These are phyloP conservation scores for Malassezia vespertilionis DNA, from an alignment of 1,284 basidiomycete genomes.

Conservation along the genomic window DNA sequence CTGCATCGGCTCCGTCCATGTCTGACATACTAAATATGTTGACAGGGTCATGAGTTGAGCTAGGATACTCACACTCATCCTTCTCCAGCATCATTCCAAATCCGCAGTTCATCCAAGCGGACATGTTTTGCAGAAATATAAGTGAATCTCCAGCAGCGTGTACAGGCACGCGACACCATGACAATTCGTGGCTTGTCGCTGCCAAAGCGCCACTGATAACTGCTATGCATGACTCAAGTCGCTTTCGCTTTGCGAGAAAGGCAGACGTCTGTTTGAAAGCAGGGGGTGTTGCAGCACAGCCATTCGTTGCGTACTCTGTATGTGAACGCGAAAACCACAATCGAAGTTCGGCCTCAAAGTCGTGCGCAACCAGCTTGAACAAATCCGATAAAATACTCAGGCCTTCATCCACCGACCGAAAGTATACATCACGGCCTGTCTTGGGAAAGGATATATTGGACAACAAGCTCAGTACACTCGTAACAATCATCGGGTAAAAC, in stretches of 20 bases:
- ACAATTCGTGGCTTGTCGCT: conserved; percentile 27
- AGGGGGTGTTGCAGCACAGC: not conserved
- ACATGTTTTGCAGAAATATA: conserved; percentile 17
- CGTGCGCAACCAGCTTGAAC: conserved; percentile 18
- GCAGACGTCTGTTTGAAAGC: not conserved
- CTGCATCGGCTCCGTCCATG: too few relatives aligned
- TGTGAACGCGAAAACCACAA: not conserved
- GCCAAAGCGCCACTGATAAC: conserved; percentile 19
- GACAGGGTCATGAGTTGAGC: too few relatives aligned
- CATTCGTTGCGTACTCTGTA: not conserved
- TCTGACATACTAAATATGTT: too few relatives aligned
- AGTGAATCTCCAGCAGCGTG: conserved; percentile 16
- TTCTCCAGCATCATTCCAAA: conserved; percentile 18
- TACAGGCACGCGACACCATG: conserved; percentile 22
- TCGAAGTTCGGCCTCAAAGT: conserved; percentile 20
- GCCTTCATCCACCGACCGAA: not conserved
- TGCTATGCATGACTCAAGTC: conserved; percentile 7
- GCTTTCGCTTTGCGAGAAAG: conserved; percentile 11
- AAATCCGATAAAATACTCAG: conserved; percentile 6
- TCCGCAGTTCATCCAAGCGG: conserved; percentile 31
- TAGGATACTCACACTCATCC: too few relatives aligned
- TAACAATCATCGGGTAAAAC: conserved; percentile 29
- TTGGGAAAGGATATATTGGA: conserved; percentile 26
- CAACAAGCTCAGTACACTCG: conserved; percentile 23
- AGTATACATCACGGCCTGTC: conserved; percentile 20